phyloP scores from a whole-genome alignment of 257 asterid species.

The Thymus mandschuricus region DNA sequence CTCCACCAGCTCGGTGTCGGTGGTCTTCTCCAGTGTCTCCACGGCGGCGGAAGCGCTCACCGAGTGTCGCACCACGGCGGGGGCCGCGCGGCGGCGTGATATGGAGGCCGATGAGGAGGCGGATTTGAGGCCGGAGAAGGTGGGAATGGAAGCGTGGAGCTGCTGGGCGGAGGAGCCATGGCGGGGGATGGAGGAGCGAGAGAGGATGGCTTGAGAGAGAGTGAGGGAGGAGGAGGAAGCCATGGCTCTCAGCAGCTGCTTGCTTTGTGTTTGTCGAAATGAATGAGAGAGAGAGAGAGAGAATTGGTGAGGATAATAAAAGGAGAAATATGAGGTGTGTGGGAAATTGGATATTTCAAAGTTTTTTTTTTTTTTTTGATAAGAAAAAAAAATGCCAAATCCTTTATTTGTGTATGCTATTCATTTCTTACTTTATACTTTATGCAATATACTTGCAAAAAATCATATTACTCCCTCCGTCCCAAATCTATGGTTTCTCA shows the following conservation, averaged over 20 bases:
- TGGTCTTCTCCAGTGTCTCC: conserved; percentile 66
- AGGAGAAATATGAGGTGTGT: conserved; percentile 30
- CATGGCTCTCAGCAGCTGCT: conserved; percentile 47
- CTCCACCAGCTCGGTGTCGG: conserved; percentile 67
- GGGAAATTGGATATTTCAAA: conserved; percentile 18
- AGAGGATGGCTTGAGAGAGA: conserved; percentile 84
- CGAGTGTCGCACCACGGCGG: conserved; percentile 33
- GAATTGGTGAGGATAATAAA: conserved; percentile 27
- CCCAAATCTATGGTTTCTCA: no score
- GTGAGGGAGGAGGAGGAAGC: conserved; percentile 90
- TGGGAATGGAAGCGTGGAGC: conserved; percentile 47
- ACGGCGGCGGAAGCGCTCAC: conserved; percentile 66
- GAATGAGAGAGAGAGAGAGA: conserved; percentile 1
- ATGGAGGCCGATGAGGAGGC: conserved; percentile 34
- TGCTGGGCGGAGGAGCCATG: conserved; percentile 58
- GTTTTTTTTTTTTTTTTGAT: conserved; percentile 8
- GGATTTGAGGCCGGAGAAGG: conserved; percentile 67
- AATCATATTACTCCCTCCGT: no score
- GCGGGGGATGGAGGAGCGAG: conserved; percentile 66
- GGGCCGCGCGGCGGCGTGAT: conserved; percentile 41
- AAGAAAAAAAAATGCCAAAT: conserved; percentile 15
- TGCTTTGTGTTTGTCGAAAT: conserved; percentile 21
- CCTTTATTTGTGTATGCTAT: background rate
- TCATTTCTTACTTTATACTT: background rate
- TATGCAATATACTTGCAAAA: background rate